Conservation (phyloP, 768 basidiomycete genomes). For the Termitomyces sp. region DNA sequence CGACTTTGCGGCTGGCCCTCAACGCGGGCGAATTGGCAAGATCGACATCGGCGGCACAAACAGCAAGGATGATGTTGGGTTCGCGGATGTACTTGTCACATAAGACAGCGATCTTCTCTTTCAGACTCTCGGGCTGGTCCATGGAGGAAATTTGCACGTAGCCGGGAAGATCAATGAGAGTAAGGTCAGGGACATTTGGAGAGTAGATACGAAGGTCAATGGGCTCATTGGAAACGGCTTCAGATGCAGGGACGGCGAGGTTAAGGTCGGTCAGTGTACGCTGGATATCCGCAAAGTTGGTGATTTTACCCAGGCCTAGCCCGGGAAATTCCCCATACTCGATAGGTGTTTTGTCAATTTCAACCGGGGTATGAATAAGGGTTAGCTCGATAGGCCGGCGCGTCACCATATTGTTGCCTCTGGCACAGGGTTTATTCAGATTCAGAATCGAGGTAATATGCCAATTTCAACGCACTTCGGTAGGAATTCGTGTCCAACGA, state of each 20-base stretch:
- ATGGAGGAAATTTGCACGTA: constrained; percentile 93
- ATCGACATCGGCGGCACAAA: constrained; percentile 98
- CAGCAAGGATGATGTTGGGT: constrained; percentile 98
- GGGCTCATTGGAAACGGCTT: constrained; percentile 91
- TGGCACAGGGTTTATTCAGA: constrained; percentile 23
- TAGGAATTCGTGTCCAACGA: constrained; percentile 96
- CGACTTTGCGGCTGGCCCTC: constrained; percentile 87
- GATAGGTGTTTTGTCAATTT: constrained; percentile 44
- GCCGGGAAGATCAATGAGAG: constrained; percentile 95
- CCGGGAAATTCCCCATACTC: constrained; percentile 96
- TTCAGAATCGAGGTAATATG: constrained; percentile 1
- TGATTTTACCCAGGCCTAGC: constrained; percentile 83
- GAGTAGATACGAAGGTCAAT: constrained; percentile 97
- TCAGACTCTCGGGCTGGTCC: constrained; percentile 93
- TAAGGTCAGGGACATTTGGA: constrained; percentile 93
- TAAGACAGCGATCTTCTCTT: constrained; percentile 83
- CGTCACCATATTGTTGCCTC: constrained; percentile 99
- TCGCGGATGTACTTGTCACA: constrained; percentile 99
- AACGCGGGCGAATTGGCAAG: constrained; percentile 96
- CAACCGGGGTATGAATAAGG: constrained; percentile 82
- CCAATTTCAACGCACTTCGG: constrained; percentile 71
- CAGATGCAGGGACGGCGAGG: constrained; percentile 82
- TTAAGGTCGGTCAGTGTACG: constrained; percentile 93
- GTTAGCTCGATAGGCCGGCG: constrained; percentile 97
- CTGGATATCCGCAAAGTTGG: constrained; percentile 89